phyloP scores from a whole-genome alignment of 129 eudicot genomes.

The Tagetes patula region DNA sequence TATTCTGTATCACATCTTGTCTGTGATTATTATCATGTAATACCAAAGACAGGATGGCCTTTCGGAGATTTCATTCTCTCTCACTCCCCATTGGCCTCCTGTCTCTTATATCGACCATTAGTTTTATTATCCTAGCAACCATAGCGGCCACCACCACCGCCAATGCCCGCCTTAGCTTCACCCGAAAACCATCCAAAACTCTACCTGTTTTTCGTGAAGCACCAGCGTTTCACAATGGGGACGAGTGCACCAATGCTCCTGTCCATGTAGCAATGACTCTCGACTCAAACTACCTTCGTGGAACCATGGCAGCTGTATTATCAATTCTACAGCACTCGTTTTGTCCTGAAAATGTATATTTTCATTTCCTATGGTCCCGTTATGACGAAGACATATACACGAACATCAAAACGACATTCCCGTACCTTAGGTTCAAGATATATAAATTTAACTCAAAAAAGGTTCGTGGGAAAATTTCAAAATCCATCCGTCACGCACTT shows the following conservation, averaged over 20 bases:
- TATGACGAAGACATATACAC: slow-evolving; percentile 29
- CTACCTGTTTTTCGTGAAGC: slow-evolving; percentile 50
- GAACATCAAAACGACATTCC: slow-evolving; percentile 38
- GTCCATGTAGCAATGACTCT: slow-evolving; percentile 56
- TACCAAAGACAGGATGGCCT: slow-evolving; percentile 59
- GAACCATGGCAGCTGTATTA: slow-evolving; percentile 51
- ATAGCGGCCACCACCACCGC: slow-evolving; percentile 24
- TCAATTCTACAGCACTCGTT: slow-evolving; percentile 54
- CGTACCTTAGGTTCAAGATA: slow-evolving; percentile 39
- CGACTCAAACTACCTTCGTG: slow-evolving; percentile 50
- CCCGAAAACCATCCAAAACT: slow-evolving; percentile 28
- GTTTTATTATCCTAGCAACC: slow-evolving; percentile 3
- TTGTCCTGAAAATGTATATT: slow-evolving; percentile 51
- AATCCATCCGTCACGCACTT: slow-evolving; percentile 49
- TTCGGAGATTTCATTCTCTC: slow-evolving; percentile 39
- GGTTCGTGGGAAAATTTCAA: slow-evolving; percentile 47
- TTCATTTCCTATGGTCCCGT: slow-evolving; percentile 46
- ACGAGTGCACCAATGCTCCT: slow-evolving; percentile 24
- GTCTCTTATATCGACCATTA: slow-evolving; percentile 39
- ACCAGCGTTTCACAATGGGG: slow-evolving; percentile 48
- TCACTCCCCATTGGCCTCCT: slow-evolving; percentile 60
- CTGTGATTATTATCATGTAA: slow-evolving; percentile 18
- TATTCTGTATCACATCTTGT: slow-evolving; percentile 22
- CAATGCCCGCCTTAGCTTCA: slow-evolving; percentile 31
- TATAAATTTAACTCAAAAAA: slow-evolving; percentile 38